Conservation (phyloP, 2,329 filamentous ascomycete species). For the Diaporthe batatas region DNA sequence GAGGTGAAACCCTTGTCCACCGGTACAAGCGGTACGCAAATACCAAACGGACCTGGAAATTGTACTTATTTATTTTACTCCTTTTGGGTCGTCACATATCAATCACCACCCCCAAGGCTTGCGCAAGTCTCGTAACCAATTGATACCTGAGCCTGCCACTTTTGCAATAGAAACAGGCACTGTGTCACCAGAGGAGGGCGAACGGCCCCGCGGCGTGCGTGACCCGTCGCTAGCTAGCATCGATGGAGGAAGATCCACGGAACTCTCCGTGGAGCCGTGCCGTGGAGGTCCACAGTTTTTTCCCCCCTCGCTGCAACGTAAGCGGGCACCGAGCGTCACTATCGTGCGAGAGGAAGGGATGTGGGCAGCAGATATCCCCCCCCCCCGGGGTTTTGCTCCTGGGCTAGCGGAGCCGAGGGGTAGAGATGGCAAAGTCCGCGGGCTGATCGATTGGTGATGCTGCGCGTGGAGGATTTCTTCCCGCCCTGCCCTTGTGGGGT, state of each 20-base stretch:
- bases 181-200: background rate
- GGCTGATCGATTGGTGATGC: background rate
- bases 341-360: too few species aligned
- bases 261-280: background rate
- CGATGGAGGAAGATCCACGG: background rate
- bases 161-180: background rate
- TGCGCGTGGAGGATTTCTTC: background rate
- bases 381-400: background rate
- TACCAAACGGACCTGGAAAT: too few species aligned
- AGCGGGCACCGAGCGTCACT: background rate
- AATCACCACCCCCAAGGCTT: background rate
- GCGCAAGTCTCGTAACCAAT: background rate
- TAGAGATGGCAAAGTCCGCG: background rate
- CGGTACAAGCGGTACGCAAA: background rate
- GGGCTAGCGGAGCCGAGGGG: too few species aligned
- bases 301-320: background rate
- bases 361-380: background rate
- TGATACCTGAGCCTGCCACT: too few species aligned
- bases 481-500: too few species aligned
- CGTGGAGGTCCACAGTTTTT: background rate
- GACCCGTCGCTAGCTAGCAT: background rate
- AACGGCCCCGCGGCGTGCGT: too few species aligned
- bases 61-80: background rate
- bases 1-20: background rate
- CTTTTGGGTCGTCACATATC: background rate